A percentile compares a stretch with the other conserved stretches of the same genome.
Evolutionary conservation across 495 filamentous ascomycete species (phyloP).

Genomic region (Apodospora peruviana): DNA sequence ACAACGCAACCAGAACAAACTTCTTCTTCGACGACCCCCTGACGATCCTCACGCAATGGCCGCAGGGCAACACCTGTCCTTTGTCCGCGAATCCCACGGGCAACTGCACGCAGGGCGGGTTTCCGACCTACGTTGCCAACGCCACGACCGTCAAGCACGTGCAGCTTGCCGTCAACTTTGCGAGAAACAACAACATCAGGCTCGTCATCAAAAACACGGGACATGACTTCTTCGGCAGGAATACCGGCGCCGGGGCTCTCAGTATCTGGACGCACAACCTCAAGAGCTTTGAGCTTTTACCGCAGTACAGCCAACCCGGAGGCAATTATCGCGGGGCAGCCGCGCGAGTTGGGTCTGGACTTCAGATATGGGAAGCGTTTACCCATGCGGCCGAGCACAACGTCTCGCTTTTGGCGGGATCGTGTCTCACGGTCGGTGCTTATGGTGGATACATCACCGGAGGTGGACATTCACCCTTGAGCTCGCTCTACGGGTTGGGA

Average conservation of each 20-base stretch:
- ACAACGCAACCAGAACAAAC: conserved; percentile 17
- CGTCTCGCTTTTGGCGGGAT: conserved; percentile 34
- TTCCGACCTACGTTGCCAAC: conserved; percentile 54
- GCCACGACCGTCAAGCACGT: conserved; percentile 48
- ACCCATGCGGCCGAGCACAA: conserved; percentile 24
- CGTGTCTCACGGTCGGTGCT: conserved; percentile 25
- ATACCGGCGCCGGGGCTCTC: conserved; percentile 45
- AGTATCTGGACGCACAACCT: conserved; percentile 56
- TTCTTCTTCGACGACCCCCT: conserved; percentile 36
- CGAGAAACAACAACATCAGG: conserved; percentile 50
- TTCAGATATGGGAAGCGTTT: conserved; percentile 37
- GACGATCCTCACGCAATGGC: conserved; percentile 28
- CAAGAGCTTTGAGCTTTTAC: conserved; percentile 38
- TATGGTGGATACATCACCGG: conserved; percentile 42
- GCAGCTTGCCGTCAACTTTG: conserved; percentile 55
- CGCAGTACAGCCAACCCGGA: conserved; percentile 28
- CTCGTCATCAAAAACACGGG: conserved; percentile 64
- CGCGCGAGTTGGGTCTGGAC: conserved; percentile 36
- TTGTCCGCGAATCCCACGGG: conserved; percentile 15
- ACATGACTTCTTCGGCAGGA: conserved; percentile 57
- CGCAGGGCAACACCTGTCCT: conserved; percentile 32
- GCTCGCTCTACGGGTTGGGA: conserved; percentile 39
- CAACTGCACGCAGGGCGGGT: conserved; percentile 50
- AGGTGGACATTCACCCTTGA: conserved; percentile 40
- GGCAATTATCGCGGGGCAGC: conserved; percentile 34